Conservation (phyloP, 1,139 yeast genomes). For the Pichia sp. region DNA sequence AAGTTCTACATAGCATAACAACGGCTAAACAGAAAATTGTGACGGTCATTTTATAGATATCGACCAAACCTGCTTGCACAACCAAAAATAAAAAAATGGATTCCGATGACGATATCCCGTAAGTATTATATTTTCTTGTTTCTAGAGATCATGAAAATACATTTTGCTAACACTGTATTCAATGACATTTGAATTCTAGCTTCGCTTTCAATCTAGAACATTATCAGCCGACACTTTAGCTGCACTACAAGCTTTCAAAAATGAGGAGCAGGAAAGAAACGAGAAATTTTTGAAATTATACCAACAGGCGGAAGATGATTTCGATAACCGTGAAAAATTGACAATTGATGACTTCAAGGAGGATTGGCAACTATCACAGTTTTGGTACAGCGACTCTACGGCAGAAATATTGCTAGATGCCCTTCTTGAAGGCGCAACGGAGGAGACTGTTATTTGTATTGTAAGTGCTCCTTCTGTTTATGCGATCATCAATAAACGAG, state of each 20-base stretch:
- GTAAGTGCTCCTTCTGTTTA: constrained; percentile 91
- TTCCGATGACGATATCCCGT: constrained; percentile 27
- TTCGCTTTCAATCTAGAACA: constrained; percentile 29
- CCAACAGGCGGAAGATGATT: constrained; percentile 55
- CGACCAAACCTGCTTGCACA: too few relatives aligned
- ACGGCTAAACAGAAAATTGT: too few relatives aligned
- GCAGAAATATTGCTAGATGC: constrained; percentile 66
- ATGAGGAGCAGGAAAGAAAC: constrained; percentile 59
- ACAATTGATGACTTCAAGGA: constrained; percentile 57
- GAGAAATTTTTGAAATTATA: constrained; percentile 58
- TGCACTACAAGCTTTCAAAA: constrained; percentile 67
- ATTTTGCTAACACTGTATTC: neutral
- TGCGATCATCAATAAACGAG: constrained; percentile 65
- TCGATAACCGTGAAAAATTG: constrained; percentile 33
- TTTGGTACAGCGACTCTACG: constrained; percentile 78
- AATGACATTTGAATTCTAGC: neutral
- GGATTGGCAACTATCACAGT: constrained; percentile 92
- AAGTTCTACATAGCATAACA: too few relatives aligned
- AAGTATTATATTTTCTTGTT: constrained; percentile 6
- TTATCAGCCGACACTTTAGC: constrained; percentile 72
- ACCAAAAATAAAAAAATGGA: constrained; percentile 11
- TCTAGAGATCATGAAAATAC: neutral
- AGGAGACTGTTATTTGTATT: constrained; percentile 63
- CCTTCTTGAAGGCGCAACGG: constrained; percentile 69
- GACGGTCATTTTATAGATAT: too few relatives aligned